Evolutionary conservation across 2,329 filamentous ascomycete species (phyloP), one percentile per base, ranked within the genome.

Genomic region (Ophiobolus disseminans): DNA sequence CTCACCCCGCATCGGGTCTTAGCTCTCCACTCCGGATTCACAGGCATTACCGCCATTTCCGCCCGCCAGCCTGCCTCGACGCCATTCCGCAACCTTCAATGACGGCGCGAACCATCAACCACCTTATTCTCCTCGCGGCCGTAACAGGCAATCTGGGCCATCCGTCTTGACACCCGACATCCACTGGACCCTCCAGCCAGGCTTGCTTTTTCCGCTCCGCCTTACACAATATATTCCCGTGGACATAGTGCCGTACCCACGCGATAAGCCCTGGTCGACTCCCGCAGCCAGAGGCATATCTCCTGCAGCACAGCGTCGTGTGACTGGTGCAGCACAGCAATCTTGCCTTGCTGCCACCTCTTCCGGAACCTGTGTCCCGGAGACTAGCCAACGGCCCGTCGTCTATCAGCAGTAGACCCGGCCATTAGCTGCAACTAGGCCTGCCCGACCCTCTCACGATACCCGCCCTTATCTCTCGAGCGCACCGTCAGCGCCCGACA

Each of bases 91-190:
- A 55, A 56, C 57, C 62, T 67, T 73, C 71, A 75, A 75, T 75
- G 73, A 75, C 73, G 60, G 68, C 70, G 62, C 69, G 69, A 62
- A 73, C 65, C 63, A 73, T 72, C 58, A 63, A 70, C 63, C 70
- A 74, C 57, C 72, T 75, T 62, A 72, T 75, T 38, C 73, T 75
- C 56, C 72, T 75, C 62, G 60, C 69, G 53, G 69, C 70, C 63
- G 64, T 72, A 47, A 66, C 68, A 39, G 70, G 70, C 64, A 73
- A 73, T 57, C 47, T 73, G 49, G 69, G 69, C 43, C 69, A 34
- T 39, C 50, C 40, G 46, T 48, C 45, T 38, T 44, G 37, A 42
- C 37, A 28, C 16, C 46, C 30, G 34, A 19, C 19, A 23, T 8
- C 10, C 13, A 8, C 50, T 48, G 48, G 44, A 59, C 60, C 60